phyloP scores from a whole-genome alignment of 768 basidiomycete species.

The Xerocomellus chrysenteron region DNA sequence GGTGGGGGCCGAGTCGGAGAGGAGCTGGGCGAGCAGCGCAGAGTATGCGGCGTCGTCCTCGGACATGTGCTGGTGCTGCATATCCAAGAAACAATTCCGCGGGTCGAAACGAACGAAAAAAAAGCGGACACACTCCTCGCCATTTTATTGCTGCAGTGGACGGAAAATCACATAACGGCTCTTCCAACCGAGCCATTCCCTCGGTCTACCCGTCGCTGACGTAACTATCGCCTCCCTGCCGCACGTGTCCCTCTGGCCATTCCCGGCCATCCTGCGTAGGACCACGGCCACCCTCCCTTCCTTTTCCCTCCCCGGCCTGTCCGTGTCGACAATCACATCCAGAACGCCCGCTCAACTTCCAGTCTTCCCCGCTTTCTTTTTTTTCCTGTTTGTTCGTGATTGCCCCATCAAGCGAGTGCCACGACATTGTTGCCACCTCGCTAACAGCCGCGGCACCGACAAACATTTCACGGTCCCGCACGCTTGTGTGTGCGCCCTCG shows the following conservation, averaged over 20 bases:
- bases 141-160: conserved; percentile 22
- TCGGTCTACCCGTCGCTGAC: conserved; percentile 13
- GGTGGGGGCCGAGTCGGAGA: conserved; percentile 19
- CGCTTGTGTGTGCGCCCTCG: not conserved
- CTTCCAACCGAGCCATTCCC: conserved; percentile 12
- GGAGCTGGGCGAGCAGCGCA: conserved; percentile 27
- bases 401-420: not conserved
- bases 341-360: not conserved
- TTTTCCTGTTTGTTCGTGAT: not conserved
- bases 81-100: not conserved
- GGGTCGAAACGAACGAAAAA: conserved; percentile 3
- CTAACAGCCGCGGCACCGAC: conserved; percentile 5
- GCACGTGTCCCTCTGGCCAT: not conserved
- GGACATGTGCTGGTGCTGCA: conserved; percentile 22
- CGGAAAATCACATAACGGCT: conserved; percentile 19
- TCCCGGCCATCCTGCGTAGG: too few relatives aligned
- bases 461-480: not conserved
- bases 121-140: not conserved
- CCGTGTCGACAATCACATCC: not conserved
- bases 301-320: too few relatives aligned
- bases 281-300: too few relatives aligned
- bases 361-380: not conserved
- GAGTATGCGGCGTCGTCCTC: conserved; percentile 34
- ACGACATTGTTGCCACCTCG: not conserved
- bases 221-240: conserved; percentile 7